These are phyloP conservation scores for Penicillium coffeae DNA, from an alignment of 495 filamentous ascomycete species.

Conservation along the genomic window DNA sequence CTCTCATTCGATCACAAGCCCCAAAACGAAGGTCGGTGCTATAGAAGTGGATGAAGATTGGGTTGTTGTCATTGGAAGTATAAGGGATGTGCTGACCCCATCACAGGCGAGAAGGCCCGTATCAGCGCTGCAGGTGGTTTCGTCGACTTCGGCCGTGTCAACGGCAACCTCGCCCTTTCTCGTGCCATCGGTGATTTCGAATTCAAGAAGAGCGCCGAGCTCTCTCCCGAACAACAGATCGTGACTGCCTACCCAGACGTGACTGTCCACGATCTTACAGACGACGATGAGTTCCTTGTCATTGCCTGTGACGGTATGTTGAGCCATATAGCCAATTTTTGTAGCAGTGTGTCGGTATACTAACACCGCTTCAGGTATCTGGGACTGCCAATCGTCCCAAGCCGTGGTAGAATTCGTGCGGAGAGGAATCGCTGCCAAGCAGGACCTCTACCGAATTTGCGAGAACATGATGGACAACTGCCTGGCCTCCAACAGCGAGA, in stretches of 20 bases:
- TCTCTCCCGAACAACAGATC: conserved; percentile 94
- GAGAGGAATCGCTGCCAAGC: conserved; percentile 91
- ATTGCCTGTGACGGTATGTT: conserved; percentile 91
- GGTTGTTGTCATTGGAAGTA: conserved; percentile 1
- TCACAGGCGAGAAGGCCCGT: conserved; percentile 85
- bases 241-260: conserved; percentile 97
- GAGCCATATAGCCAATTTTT: neutral
- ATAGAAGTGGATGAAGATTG: neutral
- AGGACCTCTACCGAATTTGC: conserved; percentile 86
- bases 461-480: conserved; percentile 99
- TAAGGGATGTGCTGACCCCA: neutral
- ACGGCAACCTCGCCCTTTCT: conserved; percentile 96
- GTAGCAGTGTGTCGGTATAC: no score
- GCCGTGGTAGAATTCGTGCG: conserved; percentile 95
- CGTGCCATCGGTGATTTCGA: conserved; percentile 98
- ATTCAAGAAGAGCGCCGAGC: conserved; percentile 98
- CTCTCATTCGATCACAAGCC: conserved; percentile 98
- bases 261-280: conserved; percentile 77
- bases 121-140: conserved; percentile 96
- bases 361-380: conserved; percentile 68
- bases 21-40: conserved; percentile 80
- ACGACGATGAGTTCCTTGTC: conserved; percentile 96
- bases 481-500: conserved; percentile 93
- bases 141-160: conserved; percentile 97
- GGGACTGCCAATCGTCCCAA: conserved; percentile 98